Conservation (phyloP, 495 filamentous ascomycete genomes). For the Penicillium riverlandense region DNA sequence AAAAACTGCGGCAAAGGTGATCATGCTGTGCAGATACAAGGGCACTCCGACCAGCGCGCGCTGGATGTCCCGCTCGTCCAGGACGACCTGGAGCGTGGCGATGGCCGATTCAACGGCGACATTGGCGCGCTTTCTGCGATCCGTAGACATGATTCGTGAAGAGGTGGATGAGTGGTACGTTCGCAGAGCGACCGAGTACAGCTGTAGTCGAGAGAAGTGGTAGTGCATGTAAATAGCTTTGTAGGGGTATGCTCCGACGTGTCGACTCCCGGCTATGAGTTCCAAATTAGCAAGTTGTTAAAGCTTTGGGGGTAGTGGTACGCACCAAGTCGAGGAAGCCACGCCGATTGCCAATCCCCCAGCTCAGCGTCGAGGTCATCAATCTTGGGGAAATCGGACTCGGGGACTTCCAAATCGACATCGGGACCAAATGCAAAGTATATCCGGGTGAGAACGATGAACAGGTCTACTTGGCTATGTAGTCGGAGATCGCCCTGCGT, state of each 20-base stretch:
- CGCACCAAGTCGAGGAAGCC: constrained; percentile 44
- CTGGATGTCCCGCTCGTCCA: constrained; percentile 46
- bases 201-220: constrained; percentile 48
- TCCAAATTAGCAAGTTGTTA: background rate
- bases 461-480: constrained; percentile 51
- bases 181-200: constrained; percentile 51
- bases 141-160: constrained; percentile 40
- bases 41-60: constrained; percentile 44
- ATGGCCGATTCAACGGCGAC: constrained; percentile 49
- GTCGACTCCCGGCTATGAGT: constrained; percentile 37
- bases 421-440: constrained; percentile 54
- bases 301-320: background rate
- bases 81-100: constrained; percentile 38
- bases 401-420: constrained; percentile 44
- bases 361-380: constrained; percentile 38
- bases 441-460: constrained; percentile 50
- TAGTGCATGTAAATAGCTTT: constrained; percentile 47
- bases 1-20: constrained; percentile 50
- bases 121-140: constrained; percentile 46
- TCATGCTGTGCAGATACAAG: constrained; percentile 50
- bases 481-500: constrained; percentile 46
- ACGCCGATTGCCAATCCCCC: constrained; percentile 39
- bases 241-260: constrained; percentile 46
- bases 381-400: constrained; percentile 36
- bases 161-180: constrained; percentile 43